phyloP scores from a whole-genome alignment of 805 yeast genomes.

The Priceomyces haplophilus region DNA sequence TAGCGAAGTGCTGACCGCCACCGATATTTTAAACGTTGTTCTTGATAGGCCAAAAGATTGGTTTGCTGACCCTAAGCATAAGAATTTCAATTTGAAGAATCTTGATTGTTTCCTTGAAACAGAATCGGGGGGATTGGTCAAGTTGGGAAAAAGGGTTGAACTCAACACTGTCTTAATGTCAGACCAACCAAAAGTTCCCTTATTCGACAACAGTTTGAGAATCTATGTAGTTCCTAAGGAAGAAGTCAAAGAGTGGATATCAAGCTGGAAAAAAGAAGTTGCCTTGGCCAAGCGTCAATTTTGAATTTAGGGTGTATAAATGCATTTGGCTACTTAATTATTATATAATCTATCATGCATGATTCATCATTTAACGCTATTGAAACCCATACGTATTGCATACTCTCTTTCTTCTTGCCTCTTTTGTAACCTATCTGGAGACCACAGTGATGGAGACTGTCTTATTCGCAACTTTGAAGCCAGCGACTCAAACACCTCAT shows the following conservation, averaged over 20 bases:
- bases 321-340: neutral
- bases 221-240: conserved; percentile 76
- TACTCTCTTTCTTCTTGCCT: conserved; percentile 47
- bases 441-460: conserved; percentile 46
- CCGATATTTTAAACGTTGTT: conserved; percentile 58
- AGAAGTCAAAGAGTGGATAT: conserved; percentile 63
- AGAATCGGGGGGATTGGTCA: conserved; percentile 75
- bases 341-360: conserved; percentile 1
- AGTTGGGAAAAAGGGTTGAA: conserved; percentile 74
- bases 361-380: conserved; percentile 4
- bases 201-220: conserved; percentile 71
- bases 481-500: conserved; percentile 59
- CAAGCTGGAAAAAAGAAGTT: conserved; percentile 58
- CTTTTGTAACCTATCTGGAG: conserved; percentile 40
- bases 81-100: conserved; percentile 54
- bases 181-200: conserved; percentile 63
- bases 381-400: conserved; percentile 45
- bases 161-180: conserved; percentile 62
- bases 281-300: conserved; percentile 45
- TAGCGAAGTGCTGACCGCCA: conserved; percentile 67
- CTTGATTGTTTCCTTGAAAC: conserved; percentile 83
- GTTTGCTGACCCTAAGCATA: conserved; percentile 62
- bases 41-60: conserved; percentile 64
- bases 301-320: neutral
- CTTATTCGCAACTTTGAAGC: conserved; percentile 52